Base-by-base conservation (phyloP, 257 asterid genomes). In the Cynanchum wilfordii region DNA sequence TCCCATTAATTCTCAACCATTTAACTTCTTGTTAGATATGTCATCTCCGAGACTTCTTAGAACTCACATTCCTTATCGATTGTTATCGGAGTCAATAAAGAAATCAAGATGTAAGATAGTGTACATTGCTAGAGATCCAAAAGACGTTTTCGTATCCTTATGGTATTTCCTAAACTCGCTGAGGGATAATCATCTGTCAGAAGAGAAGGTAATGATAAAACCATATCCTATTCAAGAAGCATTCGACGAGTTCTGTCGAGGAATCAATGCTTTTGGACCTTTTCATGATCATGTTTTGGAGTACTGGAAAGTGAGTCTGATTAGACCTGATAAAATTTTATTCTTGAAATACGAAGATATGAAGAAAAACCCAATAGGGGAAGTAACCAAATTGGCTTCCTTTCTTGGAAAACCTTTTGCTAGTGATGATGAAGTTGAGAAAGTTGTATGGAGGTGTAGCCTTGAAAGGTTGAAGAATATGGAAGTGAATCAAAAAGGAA, bases 61-160 rank as follows among this genome's bases (percentile, higher is more conserved):
- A 56, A 85, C 87, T 2, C 85, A 83, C 40, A 33, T 83, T 3
- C 86, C 89, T 0, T 76, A 75, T 62, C 5, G 25, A 0, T 72
- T 75, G 20, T 75, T 85, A 2, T 82, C 89, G 0, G 82, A 72
- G 16, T 68, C 82, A 1, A 2, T 76, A 24, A 80, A 75, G 55
- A 57, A n/a, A 11, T 72, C 83, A 0, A 44, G 57, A 10, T 74
- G 77, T 40, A 83, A 83, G 59, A 76, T 85, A 38, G 82, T 85
- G 8, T 85, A 78, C 64, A 79, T 85, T 1, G 79, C 82, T 15
- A 66, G 89, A 10, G 74, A 85, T 70, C 85, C 82, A 0, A 85
- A 85, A 65, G 87, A 85, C 67, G 76, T 80, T 2, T 66, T 85
- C 8, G 74, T 85, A 49, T 83, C 87, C 0, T 69, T 60, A 29